Base-by-base conservation (phyloP, 371 early-diverging fungal species). In the Rhizomucor miehei region DNA sequence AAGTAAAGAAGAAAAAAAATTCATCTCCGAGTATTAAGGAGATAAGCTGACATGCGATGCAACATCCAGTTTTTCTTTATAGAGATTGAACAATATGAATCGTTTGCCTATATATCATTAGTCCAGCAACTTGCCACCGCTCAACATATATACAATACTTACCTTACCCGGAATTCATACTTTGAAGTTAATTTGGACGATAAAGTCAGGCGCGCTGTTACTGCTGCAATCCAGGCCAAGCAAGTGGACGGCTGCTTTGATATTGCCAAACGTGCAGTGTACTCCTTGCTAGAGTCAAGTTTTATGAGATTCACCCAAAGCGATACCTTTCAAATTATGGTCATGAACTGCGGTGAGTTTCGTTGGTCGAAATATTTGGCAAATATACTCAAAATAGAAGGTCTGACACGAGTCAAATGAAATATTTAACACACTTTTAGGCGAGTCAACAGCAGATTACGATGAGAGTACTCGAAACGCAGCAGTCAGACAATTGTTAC, bases 101-200 rank as follows among this genome's bases (percentile, higher is more conserved):
- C 73, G 1, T 66, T 65, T 34, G 54, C 56, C 0, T 83, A 79
- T 55, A 24, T 51, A 11, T 66, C 67, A 0, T 21, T 52, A 19
- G 44, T 51, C 12, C 74, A 79, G 41, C 79, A 82, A 57, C 50
- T 75, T 9, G 72, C 65, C 3, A 79, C 75, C 11, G 84, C 84
- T 1, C 66, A 76, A 44, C 73, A 80, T 45, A 78, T 84, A 12
- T 77, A 67, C 35, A 72, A 77, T 19, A 83, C 77, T 3, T 84
- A 81, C 45, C 47, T 84, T 39, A 71, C 76, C 20, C 68, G 53
- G 20, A 72, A 79, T 46, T 73, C 77, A 14, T 66, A 75, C 47
- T 75, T 84, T 55, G 84, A 84, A 63, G 73, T 84, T 17, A 84
- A 84, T 54, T 21, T 84, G 19, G 84, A 81, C 55, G 84, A 83